Conservation (phyloP, 768 basidiomycete genomes). For the Goffeauzyma gilvescens region DNA sequence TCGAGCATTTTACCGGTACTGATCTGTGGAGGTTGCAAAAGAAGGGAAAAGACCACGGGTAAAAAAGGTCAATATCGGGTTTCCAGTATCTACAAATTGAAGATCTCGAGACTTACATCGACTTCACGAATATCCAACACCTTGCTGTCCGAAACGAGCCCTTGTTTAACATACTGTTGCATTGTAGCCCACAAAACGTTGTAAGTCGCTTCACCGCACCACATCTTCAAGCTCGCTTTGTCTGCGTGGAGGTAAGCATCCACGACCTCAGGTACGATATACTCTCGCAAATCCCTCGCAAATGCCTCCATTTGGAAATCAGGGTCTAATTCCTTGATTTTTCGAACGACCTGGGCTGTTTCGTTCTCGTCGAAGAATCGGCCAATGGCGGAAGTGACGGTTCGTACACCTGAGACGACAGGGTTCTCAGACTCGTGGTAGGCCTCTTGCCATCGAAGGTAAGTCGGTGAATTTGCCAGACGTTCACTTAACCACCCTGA, state of each 20-base stretch:
- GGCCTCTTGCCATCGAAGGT: conserved; percentile 33
- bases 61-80: background rate
- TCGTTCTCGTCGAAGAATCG: conserved; percentile 87
- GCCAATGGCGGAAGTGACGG: conserved; percentile 65
- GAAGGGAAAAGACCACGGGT: background rate
- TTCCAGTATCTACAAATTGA: background rate
- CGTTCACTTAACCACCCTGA: too few relatives aligned
- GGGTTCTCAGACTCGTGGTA: conserved; percentile 91
- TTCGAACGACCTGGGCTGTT: conserved; percentile 77
- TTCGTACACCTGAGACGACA: conserved; percentile 57
- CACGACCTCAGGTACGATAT: conserved; percentile 92
- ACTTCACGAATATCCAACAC: conserved; percentile 94
- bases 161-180: conserved; percentile 78
- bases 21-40: conserved; percentile 38
- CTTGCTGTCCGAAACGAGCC: conserved; percentile 77
- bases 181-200: conserved; percentile 98
- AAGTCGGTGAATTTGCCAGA: conserved; percentile 21
- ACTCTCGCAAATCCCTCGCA: conserved; percentile 77
- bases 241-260: conserved; percentile 89
- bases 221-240: conserved; percentile 58
- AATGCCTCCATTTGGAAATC: conserved; percentile 67
- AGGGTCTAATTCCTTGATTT: conserved; percentile 78
- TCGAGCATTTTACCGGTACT: conserved; percentile 76
- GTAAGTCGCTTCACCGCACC: conserved; percentile 97
- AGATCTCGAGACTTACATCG: conserved; percentile 44